A percentile compares a stretch with the other conserved stretches of the same genome.
Evolutionary conservation across 78 protist genomes (phyloP).

Genomic region (Bigelowiella natans): DNA sequence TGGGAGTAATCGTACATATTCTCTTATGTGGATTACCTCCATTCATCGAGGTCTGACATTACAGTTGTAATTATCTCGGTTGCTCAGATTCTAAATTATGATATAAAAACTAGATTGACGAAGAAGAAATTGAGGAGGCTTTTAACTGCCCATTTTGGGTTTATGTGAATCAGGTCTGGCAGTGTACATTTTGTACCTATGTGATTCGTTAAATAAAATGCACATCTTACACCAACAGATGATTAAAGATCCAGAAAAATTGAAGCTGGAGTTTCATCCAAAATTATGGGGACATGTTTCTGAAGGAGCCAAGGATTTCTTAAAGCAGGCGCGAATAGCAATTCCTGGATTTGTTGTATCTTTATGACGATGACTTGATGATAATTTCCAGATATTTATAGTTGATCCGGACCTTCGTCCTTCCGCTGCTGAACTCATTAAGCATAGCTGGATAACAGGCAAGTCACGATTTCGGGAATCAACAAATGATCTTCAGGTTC

Average conservation of each 20-base stretch:
- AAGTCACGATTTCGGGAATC: too few relatives aligned
- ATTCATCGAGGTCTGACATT: background rate
- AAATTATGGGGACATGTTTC: background rate
- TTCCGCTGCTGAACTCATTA: background rate
- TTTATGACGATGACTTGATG: too few relatives aligned
- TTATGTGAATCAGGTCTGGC: background rate
- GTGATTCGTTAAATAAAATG: background rate
- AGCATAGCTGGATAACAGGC: background rate
- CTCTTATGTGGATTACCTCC: slow-evolving; percentile 15
- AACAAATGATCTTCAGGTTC: too few relatives aligned
- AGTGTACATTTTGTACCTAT: background rate
- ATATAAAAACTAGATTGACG: background rate
- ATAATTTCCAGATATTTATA: background rate
- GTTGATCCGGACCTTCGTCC: background rate
- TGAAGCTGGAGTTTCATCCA: background rate
- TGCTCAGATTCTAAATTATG: background rate
- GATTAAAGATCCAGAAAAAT: background rate
- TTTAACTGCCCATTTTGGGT: background rate
- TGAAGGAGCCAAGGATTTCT: background rate
- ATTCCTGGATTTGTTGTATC: too few relatives aligned
- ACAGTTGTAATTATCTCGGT: background rate
- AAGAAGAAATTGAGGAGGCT: background rate
- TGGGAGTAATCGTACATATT: slow-evolving; percentile 29
- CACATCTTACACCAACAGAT: background rate
- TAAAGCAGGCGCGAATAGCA: background rate